Evolutionary conservation across 2,329 filamentous ascomycete genomes (phyloP).

Genomic region (Hypoxylon sp.): DNA sequence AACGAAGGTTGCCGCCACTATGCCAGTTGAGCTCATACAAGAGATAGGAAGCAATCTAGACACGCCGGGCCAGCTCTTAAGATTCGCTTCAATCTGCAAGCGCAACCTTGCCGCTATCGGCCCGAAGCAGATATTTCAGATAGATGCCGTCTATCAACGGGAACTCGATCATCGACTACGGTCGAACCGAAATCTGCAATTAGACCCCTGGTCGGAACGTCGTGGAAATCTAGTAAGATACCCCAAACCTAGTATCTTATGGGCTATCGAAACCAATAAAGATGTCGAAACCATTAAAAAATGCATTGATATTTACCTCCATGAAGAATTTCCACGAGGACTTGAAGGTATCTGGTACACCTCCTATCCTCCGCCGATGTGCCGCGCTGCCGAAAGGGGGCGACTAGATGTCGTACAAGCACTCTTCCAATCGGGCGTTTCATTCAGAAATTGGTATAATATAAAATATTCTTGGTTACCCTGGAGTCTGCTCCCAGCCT

Average conservation of each 20-base stretch:
- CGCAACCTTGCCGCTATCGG: background rate
- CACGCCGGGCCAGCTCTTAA: background rate
- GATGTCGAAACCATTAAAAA: constrained; percentile 1
- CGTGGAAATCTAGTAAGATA: background rate
- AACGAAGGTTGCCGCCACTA: background rate
- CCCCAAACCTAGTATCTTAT: background rate
- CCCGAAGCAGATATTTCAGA: background rate
- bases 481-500: background rate
- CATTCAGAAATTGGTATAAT: background rate
- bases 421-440: background rate
- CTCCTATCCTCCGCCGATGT: constrained; percentile 3
- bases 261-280: background rate
- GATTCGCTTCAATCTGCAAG: background rate
- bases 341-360: background rate
- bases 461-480: background rate
- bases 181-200: background rate
- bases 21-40: constrained; percentile 1
- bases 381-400: background rate
- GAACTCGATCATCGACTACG: background rate
- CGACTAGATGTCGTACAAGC: constrained; percentile 4
- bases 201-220: background rate
- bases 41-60: constrained; percentile 1
- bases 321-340: background rate
- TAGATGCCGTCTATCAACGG: constrained; percentile 7
- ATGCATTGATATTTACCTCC: constrained; percentile 1